These are phyloP conservation scores for Syzygium oleosum DNA, from an alignment of 345 rosid species.

Conservation along the genomic window DNA sequence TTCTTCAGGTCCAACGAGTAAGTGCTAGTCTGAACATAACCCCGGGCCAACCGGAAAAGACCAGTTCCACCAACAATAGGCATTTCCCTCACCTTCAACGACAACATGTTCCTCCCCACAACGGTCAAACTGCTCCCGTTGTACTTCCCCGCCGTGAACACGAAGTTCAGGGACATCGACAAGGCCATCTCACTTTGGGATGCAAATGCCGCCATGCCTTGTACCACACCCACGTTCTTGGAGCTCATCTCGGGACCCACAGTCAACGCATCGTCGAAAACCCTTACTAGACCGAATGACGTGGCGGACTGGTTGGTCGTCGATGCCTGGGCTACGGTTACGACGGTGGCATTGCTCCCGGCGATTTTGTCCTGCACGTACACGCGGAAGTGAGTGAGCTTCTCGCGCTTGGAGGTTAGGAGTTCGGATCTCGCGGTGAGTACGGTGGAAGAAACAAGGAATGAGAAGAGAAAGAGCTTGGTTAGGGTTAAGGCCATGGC, in stretches of 20 bases:
- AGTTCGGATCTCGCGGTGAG: neutral
- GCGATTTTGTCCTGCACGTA: neutral
- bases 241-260: conserved; percentile 1
- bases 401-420: neutral
- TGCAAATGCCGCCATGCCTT: neutral
- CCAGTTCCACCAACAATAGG: neutral
- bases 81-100: neutral
- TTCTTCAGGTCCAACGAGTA: neutral
- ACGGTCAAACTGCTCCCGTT: neutral
- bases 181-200: neutral
- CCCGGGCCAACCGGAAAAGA: neutral
- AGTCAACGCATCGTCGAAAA: conserved; percentile 1
- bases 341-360: neutral
- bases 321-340: neutral
- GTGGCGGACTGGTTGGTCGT: neutral
- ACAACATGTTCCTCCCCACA: neutral
- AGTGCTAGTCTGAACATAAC: neutral
- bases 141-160: neutral
- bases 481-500: neutral
- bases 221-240: neutral
- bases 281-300: neutral
- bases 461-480: neutral
- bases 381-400: neutral
- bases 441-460: neutral
- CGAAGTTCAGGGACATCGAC: neutral